Evolutionary conservation across 2,329 filamentous ascomycete genomes (phyloP).

Genomic region (Rachicladosporium sp.): DNA sequence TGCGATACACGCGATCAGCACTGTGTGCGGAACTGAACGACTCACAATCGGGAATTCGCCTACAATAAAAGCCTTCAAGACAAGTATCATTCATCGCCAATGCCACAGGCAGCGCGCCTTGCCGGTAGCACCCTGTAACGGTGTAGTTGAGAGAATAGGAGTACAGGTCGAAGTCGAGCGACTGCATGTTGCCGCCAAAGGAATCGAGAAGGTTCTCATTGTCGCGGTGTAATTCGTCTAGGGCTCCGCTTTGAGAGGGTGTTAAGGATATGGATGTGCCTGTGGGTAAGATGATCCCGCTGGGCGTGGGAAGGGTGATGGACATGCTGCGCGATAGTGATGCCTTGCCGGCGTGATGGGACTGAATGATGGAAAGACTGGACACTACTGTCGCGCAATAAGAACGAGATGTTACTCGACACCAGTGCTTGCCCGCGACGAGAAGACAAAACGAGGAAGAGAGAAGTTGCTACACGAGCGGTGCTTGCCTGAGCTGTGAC

Average conservation of each 20-base stretch:
- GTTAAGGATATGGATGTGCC: background rate
- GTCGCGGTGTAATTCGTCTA: background rate
- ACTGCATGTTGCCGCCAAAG: slow-evolving; percentile 12
- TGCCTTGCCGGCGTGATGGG: no score
- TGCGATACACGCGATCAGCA: slow-evolving; percentile 1
- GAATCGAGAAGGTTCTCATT: slow-evolving; percentile 1
- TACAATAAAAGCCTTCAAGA: slow-evolving; percentile 17
- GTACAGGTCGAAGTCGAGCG: slow-evolving; percentile 11
- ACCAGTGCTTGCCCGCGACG: no score
- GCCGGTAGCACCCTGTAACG: slow-evolving; percentile 14
- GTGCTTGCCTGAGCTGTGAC: no score
- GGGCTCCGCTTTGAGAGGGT: slow-evolving; percentile 2
- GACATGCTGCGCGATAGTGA: no score
- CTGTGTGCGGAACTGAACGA: no score
- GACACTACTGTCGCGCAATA: no score
- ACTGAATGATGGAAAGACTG: no score
- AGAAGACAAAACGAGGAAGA: no score
- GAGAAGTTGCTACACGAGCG: no score
- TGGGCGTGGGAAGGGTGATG: no score
- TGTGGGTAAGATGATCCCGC: no score
- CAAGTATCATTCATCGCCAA: slow-evolving; percentile 20
- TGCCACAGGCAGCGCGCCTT: slow-evolving; percentile 16
- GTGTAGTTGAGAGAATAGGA: slow-evolving; percentile 12
- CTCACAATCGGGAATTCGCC: slow-evolving; percentile 1
- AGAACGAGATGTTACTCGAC: no score